Percentiles rank a stretch among this genome's conserved stretches.
These are phyloP conservation scores for Daucus carota DNA, from an alignment of 129 eudicot genomes.

Conservation along the genomic window DH1_v3.0 NC_030386.2:36428001-36428500, in stretches of 20 bases:
- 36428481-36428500: constrained; percentile 96
- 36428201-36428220: neutral
- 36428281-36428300: neutral
- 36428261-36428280: neutral
- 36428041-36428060: too few species aligned
- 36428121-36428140: too few species aligned
- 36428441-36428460: constrained; percentile 71
- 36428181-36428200: too few species aligned
- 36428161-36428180: too few species aligned
- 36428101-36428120: too few species aligned
- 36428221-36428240: neutral
- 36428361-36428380: neutral
- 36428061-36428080: too few species aligned
- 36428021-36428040: too few species aligned
- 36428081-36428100: too few species aligned
- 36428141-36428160: too few species aligned
- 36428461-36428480: constrained; percentile 89
- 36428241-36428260: neutral
- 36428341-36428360: neutral
- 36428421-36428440: constrained; percentile 13
- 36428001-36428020: too few species aligned
- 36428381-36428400: neutral
- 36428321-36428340: neutral
- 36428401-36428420: neutral
- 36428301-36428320: neutral